Evolutionary conservation across 169 alveolate species (phyloP).

Genomic region (Blepharisma undulans): DNA sequence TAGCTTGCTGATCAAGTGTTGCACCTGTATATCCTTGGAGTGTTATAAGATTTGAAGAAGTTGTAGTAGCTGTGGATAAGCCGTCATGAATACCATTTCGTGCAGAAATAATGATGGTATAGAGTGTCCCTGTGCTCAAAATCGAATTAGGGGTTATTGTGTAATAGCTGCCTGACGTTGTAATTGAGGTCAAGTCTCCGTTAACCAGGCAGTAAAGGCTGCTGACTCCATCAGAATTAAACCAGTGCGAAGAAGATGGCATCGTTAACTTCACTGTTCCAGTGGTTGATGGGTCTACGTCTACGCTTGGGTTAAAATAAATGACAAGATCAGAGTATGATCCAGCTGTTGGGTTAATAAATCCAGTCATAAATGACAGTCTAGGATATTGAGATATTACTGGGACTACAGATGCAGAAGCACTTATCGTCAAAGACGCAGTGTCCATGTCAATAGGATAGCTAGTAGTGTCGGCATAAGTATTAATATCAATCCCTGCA

Average conservation of each 20-base stretch:
- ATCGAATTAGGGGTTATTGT: not conserved
- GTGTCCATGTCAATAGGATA: not conserved
- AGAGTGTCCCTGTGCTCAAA: not conserved
- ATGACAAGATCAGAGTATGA: not conserved
- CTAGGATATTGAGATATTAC: not conserved
- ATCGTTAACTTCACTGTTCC: not conserved
- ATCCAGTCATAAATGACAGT: not conserved
- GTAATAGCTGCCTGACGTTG: not conserved
- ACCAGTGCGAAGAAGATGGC: not conserved
- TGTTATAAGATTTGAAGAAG: not conserved
- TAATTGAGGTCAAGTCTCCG: not conserved
- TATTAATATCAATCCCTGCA: not conserved
- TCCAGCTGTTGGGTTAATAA: not conserved
- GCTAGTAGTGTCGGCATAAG: not conserved
- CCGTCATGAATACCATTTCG: not conserved
- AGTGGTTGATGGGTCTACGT: not conserved
- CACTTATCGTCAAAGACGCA: not conserved
- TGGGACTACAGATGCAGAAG: not conserved
- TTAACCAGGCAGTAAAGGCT: not conserved
- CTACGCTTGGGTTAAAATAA: not conserved
- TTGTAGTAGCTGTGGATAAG: not conserved
- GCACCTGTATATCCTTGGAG: not conserved
- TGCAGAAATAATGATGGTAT: not conserved
- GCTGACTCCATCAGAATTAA: not conserved
- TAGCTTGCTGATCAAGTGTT: not conserved